Conservation (phyloP, 345 rosid species). For the Sisymbrium irio region DNA sequence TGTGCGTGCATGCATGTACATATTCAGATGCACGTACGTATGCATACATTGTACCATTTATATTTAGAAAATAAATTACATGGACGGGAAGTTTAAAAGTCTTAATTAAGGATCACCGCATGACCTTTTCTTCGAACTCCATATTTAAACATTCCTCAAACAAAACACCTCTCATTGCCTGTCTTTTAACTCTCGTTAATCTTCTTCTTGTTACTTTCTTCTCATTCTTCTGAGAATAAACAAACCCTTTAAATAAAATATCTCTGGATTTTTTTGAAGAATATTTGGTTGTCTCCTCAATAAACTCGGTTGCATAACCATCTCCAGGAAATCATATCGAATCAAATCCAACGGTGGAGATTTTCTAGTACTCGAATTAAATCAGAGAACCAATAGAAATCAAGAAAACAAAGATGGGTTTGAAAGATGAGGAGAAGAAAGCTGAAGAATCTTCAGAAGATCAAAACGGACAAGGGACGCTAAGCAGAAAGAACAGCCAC, state of each 20-base stretch:
- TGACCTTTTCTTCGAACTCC: conserved; percentile 18
- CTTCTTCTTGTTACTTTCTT: conserved; percentile 15
- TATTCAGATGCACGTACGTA: background rate
- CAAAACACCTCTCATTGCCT: background rate
- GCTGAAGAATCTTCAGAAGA: conserved; percentile 26
- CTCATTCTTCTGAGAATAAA: conserved; percentile 1
- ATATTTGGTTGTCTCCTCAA: conserved; percentile 6
- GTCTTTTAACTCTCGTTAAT: background rate
- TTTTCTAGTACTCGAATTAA: background rate
- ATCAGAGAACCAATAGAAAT: conserved; percentile 9
- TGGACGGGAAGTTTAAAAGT: conserved; percentile 8
- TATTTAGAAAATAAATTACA: background rate
- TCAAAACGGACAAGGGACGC: background rate
- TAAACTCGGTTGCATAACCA: conserved; percentile 17
- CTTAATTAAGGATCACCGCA: conserved; percentile 29
- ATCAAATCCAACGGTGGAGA: background rate
- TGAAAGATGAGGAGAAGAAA: conserved; percentile 24
- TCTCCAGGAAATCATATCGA: background rate
- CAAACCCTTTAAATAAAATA: background rate
- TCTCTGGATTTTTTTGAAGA: background rate
- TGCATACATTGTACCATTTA: background rate
- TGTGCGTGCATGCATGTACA: conserved; percentile 2
- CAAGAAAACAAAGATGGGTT: conserved; percentile 26
- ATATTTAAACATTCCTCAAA: conserved; percentile 22
- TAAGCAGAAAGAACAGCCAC: conserved; percentile 38